These are phyloP conservation scores for Cladophialophora immunda DNA, from an alignment of 2,329 filamentous ascomycete species.

Conservation along the genomic window DNA sequence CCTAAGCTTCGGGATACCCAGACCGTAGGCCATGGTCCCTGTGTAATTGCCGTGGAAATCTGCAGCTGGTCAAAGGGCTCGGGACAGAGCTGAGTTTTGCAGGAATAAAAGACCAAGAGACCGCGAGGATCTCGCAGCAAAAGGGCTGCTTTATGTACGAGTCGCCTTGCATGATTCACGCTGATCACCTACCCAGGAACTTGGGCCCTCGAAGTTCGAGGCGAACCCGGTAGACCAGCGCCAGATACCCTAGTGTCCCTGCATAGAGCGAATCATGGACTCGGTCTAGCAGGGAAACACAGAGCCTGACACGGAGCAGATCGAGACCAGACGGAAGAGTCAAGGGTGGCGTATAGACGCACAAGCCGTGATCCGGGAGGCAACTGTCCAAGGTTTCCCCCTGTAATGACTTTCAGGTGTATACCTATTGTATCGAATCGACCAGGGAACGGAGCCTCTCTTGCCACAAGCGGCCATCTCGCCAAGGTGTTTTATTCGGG, in stretches of 20 bases:
- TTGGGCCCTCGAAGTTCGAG: neutral
- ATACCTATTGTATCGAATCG: neutral
- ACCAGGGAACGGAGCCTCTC: neutral
- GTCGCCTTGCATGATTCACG: neutral
- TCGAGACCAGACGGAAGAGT: neutral
- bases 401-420: neutral
- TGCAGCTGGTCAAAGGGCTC: neutral
- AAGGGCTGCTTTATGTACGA: neutral
- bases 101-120: neutral
- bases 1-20: conserved; percentile 5
- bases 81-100: neutral
- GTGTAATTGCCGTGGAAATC: neutral
- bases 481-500: neutral
- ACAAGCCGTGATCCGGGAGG: neutral
- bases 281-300: neutral
- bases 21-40: conserved; percentile 1
- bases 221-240: neutral
- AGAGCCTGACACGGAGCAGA: neutral
- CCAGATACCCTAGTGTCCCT: neutral
- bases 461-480: neutral
- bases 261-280: neutral
- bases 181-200: neutral
- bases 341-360: neutral
- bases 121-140: neutral
- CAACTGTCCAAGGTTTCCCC: neutral